Evolutionary conservation across 2,329 filamentous ascomycete species (phyloP), one percentile per base, ranked within the genome.

Genomic region (Colletotrichum cuscutae): DNA sequence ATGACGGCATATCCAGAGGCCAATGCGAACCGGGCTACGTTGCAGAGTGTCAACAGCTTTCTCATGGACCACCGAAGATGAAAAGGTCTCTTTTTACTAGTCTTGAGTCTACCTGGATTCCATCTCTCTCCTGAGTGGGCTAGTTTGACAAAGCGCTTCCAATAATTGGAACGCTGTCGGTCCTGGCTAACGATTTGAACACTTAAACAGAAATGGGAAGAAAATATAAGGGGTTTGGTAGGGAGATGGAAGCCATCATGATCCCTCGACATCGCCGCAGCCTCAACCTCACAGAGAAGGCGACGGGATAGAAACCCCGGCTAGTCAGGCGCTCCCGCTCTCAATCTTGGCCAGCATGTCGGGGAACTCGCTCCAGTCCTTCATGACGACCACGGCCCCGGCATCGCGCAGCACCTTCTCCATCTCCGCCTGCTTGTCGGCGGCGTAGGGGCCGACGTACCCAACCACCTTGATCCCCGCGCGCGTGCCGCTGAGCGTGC

Each of bases 1-100:
- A 94, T 96, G 81, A 92, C 91, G 5, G 90, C 90, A 0, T 92
- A 93, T 79, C 93, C 95, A 1, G 91, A 93, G 76, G 93, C 92
- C 2, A 97, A 97, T 79, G 95, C 96, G 0, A 95, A 92, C 74
- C 88, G 97, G 46, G 89, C 94, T 26, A 98, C 95, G 0, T 84
- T 98, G 49, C 95, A 98, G 82, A 96, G 94, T 76, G 93, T 98
- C 5, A 98, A 98, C 82, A 94, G 94, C 68, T 97, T 94, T 78
- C 83, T 98, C 64, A 96, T 98, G 91, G 88, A 88, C 69, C 86
- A 83, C 81, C 78, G 79, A 58, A 82, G 76, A 68, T 81, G 71
- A 80, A 35, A 22, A 32, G 8, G 62, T 57, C 19, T 64, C 9
- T 15, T 5, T 42, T 57, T 12, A 19, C 32, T 58, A 56, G 28